Conservation (phyloP, 371 early-diverging fungal species). For the Actinomortierella ambigua region DNA sequence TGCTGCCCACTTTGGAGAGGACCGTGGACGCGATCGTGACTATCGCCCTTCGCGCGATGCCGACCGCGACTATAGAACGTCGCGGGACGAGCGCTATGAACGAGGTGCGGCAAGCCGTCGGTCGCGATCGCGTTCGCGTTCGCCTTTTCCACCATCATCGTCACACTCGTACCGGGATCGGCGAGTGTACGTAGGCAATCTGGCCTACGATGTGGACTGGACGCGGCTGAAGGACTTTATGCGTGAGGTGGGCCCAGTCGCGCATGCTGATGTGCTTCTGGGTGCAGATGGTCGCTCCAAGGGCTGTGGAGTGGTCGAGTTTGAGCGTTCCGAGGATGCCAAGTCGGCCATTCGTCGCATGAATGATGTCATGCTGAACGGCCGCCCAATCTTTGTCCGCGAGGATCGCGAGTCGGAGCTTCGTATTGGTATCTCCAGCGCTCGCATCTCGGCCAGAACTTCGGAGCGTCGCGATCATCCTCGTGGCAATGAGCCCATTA, state of each 20-base stretch:
- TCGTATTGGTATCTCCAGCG: constrained; percentile 51
- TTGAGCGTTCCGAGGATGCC: constrained; percentile 77
- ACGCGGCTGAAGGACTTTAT: constrained; percentile 78
- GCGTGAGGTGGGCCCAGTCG: constrained; percentile 58
- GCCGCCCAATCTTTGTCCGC: constrained; percentile 79
- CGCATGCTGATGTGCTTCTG: constrained; percentile 40
- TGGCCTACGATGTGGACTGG: constrained; percentile 66
- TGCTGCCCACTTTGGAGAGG: too few species aligned
- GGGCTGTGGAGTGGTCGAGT: constrained; percentile 79
- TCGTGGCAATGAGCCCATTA: constrained; percentile 2
- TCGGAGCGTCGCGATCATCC: background rate
- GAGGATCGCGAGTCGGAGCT: constrained; percentile 71
- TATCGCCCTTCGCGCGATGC: background rate
- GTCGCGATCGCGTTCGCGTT: background rate
- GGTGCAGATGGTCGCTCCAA: constrained; percentile 44
- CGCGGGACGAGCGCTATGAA: too few species aligned
- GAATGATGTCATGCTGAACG: constrained; percentile 75
- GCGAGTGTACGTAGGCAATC: constrained; percentile 70
- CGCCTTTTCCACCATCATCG: background rate
- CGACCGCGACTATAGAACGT: background rate
- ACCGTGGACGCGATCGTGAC: constrained; percentile 4
- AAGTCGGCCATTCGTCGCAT: constrained; percentile 77
- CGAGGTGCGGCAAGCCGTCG: too few species aligned
- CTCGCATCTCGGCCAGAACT: constrained; percentile 16
- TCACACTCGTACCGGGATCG: constrained; percentile 34